Conservation (phyloP, 768 basidiomycete species). For the Pholiota conissans region DNA sequence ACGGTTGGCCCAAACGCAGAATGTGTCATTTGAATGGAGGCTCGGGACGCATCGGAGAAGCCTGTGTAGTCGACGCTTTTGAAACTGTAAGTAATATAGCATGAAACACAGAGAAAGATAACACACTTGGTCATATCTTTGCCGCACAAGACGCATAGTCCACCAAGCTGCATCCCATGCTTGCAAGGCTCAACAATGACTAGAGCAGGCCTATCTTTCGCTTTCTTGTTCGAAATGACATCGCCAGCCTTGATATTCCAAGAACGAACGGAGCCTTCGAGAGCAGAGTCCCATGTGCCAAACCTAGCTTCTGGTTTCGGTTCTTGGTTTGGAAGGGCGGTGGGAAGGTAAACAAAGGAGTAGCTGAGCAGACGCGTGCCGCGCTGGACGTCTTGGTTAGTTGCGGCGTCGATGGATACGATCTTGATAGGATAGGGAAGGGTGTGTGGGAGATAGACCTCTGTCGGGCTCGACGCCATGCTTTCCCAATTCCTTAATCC, state of each 20-base stretch:
- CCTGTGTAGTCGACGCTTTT: conserved; percentile 80
- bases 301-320: conserved; percentile 67
- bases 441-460: conserved; percentile 71
- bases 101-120: conserved; percentile 7
- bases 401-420: conserved; percentile 58
- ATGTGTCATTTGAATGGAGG: conserved; percentile 93
- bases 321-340: conserved; percentile 31
- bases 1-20: conserved; percentile 90
- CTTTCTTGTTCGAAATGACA: conserved; percentile 56
- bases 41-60: conserved; percentile 82
- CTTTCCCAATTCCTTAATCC: conserved; percentile 12
- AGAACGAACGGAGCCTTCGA: conserved; percentile 73
- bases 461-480: conserved; percentile 65
- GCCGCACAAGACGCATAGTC: conserved; percentile 92
- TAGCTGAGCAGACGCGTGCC: conserved; percentile 84
- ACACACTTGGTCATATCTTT: conserved; percentile 92
- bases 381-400: conserved; percentile 51
- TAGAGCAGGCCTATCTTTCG: conserved; percentile 61
- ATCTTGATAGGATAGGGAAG: conserved; percentile 89
- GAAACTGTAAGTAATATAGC: conserved; percentile 7
- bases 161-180: conserved; percentile 90
- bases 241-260: conserved; percentile 76
- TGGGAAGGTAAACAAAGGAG: conserved; percentile 65
- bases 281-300: conserved; percentile 87
- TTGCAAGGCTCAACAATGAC: conserved; percentile 89